Evolutionary conservation across 495 filamentous ascomycete species (phyloP).

Genomic region (Penicillium mononematosum): DNA sequence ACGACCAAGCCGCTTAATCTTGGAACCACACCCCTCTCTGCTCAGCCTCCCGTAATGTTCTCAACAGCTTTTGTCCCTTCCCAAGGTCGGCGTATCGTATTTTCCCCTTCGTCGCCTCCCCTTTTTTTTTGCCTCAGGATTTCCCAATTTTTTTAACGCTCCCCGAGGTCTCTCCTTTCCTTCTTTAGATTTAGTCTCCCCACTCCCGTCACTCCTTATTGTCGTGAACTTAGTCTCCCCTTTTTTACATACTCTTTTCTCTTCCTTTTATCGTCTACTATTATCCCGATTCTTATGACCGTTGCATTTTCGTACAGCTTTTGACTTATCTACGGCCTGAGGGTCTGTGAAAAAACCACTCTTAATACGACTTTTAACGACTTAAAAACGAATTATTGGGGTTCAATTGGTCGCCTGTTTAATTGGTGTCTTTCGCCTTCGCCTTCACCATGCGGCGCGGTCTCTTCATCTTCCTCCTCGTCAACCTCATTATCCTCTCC

Average conservation of each 20-base stretch:
- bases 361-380: slow-evolving; percentile 6
- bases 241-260: slow-evolving; percentile 10
- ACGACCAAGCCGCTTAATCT: neutral
- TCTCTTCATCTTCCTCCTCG: slow-evolving; percentile 59
- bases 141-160: slow-evolving; percentile 15
- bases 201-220: slow-evolving; percentile 33
- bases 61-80: slow-evolving; percentile 12
- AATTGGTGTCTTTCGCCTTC: neutral
- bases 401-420: slow-evolving; percentile 3
- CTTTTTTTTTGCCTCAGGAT: slow-evolving; percentile 16
- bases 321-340: neutral
- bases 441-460: slow-evolving; percentile 59
- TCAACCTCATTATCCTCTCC: slow-evolving; percentile 58
- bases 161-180: slow-evolving; percentile 1
- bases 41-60: slow-evolving; percentile 32
- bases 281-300: neutral
- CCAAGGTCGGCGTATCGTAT: neutral
- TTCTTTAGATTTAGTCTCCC: slow-evolving; percentile 13
- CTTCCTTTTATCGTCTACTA: slow-evolving; percentile 4
- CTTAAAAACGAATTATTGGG: neutral
- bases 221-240: slow-evolving; percentile 12
- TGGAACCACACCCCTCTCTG: slow-evolving; percentile 9
- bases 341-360: slow-evolving; percentile 1
- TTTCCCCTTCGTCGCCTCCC: slow-evolving; percentile 9
- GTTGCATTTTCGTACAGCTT: slow-evolving; percentile 1